Base-by-base conservation (phyloP, 345 rosid species). In the Eucalyptus shirleyi region DNA sequence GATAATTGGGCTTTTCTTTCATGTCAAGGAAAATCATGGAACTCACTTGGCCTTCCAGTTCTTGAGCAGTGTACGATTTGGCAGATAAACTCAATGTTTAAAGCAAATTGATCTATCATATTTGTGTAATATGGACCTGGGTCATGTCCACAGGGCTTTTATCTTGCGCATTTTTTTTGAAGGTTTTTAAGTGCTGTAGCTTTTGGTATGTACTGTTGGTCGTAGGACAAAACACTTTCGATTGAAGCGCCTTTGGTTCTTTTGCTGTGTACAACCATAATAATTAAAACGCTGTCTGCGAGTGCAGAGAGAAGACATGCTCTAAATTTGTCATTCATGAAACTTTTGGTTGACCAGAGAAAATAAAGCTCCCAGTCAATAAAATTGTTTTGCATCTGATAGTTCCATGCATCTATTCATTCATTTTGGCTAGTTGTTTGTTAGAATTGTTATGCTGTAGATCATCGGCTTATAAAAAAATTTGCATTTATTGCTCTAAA, bases 11-110 rank as follows among this genome's bases (percentile, higher is more conserved):
- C 98, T 98, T 88, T 98, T 98, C 93, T 86, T 93, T 87, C 96
- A 97, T 93, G 91, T 95, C 89, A 94, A 98, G 94, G 99, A 98
- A 93, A 96, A 95, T 92, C 93, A 95, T 77, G 98, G 97, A 91
- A 94, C 91, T 86, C 95, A 86, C 88, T 92, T 95, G 88, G 99
- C 99, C 93, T 96, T 98, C 91, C 96, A 94, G 93, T 98, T 98
- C 92, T 90, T 98, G 92, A 95, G 96, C 93, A 94, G 95, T 93
- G 99, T 98, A 95, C 55, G 95, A 30, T 83, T 91, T 83, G 40
- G 53, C 47, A 14, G 77, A 85, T 89, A 82, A 69, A 82, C 90
- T 89, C 40, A n/a, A 42, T 69, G 40, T 67, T 40, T 88, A 32
- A 60, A 88, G 47, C 23, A 88, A 40, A 77, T 77, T 40, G 85